Evolutionary conservation across 345 rosid species (phyloP).

Genomic region (Linum tenue): DNA sequence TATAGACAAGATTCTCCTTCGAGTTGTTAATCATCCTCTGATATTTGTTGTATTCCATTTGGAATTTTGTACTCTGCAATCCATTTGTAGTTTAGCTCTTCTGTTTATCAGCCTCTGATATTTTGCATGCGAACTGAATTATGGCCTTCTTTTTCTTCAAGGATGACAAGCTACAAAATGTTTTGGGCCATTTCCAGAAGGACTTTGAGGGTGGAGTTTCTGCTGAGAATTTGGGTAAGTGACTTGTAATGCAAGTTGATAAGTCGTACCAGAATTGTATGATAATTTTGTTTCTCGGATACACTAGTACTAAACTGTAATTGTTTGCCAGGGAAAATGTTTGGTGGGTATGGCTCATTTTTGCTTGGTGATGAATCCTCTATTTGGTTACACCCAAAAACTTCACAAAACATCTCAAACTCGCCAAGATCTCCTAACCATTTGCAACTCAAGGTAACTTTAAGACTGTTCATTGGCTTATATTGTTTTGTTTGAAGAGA

Average conservation of each 20-base stretch:
- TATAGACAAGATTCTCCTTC: no score
- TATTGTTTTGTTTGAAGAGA: constrained; percentile 9
- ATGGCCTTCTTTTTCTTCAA: constrained; percentile 22
- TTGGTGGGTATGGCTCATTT: constrained; percentile 66
- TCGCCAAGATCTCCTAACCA: constrained; percentile 24
- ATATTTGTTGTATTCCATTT: no score
- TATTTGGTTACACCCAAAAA: constrained; percentile 25
- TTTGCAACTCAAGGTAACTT: constrained; percentile 38
- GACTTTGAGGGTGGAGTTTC: constrained; percentile 39
- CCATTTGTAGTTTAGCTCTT: no score
- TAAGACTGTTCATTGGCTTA: constrained; percentile 8
- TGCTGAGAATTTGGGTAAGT: constrained; percentile 54
- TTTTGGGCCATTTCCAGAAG: constrained; percentile 62
- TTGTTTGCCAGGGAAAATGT: constrained; percentile 46
- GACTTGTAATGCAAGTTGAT: constrained; percentile 8
- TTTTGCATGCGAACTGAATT: background rate
- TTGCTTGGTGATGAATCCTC: constrained; percentile 38
- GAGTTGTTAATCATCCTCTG: no score
- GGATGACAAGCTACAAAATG: constrained; percentile 59
- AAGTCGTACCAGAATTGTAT: background rate
- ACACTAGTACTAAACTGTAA: constrained; percentile 11
- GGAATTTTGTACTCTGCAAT: no score
- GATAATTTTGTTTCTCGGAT: constrained; percentile 4
- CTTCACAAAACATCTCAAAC: constrained; percentile 23
- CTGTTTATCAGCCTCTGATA: no score